Conservation (phyloP, 164 flowering plant species). For the Magnolia sinica region DNA sequence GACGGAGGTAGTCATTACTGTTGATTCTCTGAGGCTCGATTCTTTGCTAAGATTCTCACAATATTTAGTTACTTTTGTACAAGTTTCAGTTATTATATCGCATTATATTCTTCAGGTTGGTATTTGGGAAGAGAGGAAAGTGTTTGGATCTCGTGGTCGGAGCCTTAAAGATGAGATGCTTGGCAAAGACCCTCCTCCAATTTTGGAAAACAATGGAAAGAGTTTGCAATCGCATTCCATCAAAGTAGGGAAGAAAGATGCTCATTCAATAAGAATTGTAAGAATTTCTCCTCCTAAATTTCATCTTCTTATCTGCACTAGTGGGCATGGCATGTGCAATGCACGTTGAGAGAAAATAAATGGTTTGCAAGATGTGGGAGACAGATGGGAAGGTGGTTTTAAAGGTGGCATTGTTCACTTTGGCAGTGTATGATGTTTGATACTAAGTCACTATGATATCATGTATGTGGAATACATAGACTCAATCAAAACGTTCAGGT, state of each 20-base stretch:
- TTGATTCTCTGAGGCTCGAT: neutral
- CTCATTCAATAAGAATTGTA: conserved; percentile 75
- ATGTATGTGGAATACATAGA: too few species aligned
- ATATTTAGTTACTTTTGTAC: neutral
- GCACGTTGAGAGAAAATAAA: too few species aligned
- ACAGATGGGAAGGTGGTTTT: too few species aligned
- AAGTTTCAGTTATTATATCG: neutral
- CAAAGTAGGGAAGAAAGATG: conserved; percentile 78
- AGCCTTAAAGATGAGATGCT: conserved; percentile 76
- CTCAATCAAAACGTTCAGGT: too few species aligned
- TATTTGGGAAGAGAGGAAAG: conserved; percentile 97
- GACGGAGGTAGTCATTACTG: too few species aligned
- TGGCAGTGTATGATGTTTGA: too few species aligned
- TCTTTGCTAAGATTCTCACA: neutral
- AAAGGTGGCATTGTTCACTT: too few species aligned
- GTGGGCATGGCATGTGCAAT: neutral
- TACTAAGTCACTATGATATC: too few species aligned
- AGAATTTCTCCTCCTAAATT: conserved; percentile 21
- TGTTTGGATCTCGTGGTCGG: conserved; percentile 88
- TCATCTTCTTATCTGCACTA: neutral
- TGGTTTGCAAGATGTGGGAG: too few species aligned
- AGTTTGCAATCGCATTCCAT: conserved; percentile 59
- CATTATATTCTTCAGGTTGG: conserved; percentile 42
- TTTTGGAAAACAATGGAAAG: conserved; percentile 49
- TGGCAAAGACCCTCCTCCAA: conserved; percentile 47